Conservation (phyloP, 495 filamentous ascomycete species). For the Penicillium paradoxum region DNA sequence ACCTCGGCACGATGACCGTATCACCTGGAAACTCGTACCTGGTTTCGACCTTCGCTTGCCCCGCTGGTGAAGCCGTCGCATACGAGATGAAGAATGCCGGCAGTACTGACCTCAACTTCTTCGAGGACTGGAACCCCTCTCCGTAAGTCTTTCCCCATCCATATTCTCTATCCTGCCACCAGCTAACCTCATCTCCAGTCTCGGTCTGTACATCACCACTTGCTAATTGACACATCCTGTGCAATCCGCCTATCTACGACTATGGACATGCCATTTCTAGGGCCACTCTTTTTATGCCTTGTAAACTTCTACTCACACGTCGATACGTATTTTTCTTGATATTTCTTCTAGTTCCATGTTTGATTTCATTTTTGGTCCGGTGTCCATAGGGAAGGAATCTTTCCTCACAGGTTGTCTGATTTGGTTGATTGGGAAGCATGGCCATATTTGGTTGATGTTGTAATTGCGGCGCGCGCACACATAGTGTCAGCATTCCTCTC, state of each 20-base stretch:
- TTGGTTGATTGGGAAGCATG: background rate
- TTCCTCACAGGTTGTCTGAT: background rate
- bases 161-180: background rate
- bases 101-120: constrained; percentile 54
- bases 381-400: background rate
- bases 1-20: constrained; percentile 45
- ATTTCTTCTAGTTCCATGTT: constrained; percentile 9
- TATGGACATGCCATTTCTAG: background rate
- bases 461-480: background rate
- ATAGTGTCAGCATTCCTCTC: background rate
- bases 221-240: constrained; percentile 31
- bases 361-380: background rate
- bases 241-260: background rate
- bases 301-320: constrained; percentile 5
- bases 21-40: constrained; percentile 52
- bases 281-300: background rate
- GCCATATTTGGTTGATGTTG: constrained; percentile 4
- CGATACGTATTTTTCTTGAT: constrained; percentile 3
- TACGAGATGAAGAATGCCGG: constrained; percentile 51
- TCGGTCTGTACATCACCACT: constrained; percentile 59
- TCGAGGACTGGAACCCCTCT: constrained; percentile 57
- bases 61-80: constrained; percentile 44
- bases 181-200: constrained; percentile 30
- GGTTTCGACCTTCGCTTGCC: constrained; percentile 53
- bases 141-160: constrained; percentile 34